A percentile compares a stretch with the other conserved stretches of the same genome.
Conservation (phyloP, 2,329 filamentous ascomycete genomes). For the Lachnellula cervina region DNA sequence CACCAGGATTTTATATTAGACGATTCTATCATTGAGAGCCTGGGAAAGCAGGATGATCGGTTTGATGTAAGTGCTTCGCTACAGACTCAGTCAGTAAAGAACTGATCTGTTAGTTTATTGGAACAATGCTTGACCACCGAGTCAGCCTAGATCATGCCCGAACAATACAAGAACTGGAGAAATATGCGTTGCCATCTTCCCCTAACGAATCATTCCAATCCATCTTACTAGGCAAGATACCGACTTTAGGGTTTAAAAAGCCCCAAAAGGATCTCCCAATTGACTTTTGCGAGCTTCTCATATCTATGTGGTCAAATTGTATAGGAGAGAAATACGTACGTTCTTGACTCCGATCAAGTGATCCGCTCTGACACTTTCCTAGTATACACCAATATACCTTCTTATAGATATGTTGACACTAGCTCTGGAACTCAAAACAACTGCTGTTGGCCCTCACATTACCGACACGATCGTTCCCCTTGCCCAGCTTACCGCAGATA, state of each 20-base stretch:
- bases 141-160: slow-evolving; percentile 47
- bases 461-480: slow-evolving; percentile 52
- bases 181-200: slow-evolving; percentile 61
- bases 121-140: slow-evolving; percentile 31
- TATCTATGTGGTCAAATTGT: slow-evolving; percentile 65
- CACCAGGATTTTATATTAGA: slow-evolving; percentile 24
- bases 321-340: slow-evolving; percentile 50
- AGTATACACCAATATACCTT: slow-evolving; percentile 59
- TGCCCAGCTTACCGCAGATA: slow-evolving; percentile 52
- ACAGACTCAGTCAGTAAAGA: not conserved
- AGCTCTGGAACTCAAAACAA: slow-evolving; percentile 57
- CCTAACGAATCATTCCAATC: slow-evolving; percentile 58
- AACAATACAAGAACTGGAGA: slow-evolving; percentile 63
- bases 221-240: slow-evolving; percentile 63
- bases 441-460: slow-evolving; percentile 53
- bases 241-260: slow-evolving; percentile 47
- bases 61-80: slow-evolving; percentile 31
- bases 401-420: slow-evolving; percentile 61
- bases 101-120: slow-evolving; percentile 25
- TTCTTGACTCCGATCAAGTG: not conserved
- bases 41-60: slow-evolving; percentile 38
- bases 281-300: slow-evolving; percentile 58
- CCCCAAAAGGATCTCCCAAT: slow-evolving; percentile 49
- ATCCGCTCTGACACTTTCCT: slow-evolving; percentile 20
- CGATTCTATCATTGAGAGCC: slow-evolving; percentile 33